Evolutionary conservation across 495 filamentous ascomycete genomes (phyloP).

Genomic region (Lasiosphaeriaceae sp.): DNA sequence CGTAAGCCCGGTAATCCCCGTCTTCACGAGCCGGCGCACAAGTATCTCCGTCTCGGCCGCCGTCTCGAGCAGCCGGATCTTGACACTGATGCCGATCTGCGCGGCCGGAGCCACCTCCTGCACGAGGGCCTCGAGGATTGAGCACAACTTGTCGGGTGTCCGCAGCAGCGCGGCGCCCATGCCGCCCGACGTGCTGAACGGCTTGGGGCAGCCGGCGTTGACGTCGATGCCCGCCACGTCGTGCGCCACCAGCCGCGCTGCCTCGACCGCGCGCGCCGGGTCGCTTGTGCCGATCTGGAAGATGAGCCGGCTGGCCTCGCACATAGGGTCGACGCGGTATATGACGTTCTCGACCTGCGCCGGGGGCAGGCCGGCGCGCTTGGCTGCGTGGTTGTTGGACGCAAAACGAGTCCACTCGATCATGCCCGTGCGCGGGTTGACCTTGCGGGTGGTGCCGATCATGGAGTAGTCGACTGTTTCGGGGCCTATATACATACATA

Average conservation of each 20-base stretch:
- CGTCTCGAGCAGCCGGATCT: constrained; percentile 84
- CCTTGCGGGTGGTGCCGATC: constrained; percentile 73
- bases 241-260: constrained; percentile 73
- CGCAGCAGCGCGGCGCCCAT: constrained; percentile 91
- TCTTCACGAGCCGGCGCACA: constrained; percentile 69
- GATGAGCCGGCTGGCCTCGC: constrained; percentile 68
- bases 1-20: constrained; percentile 88
- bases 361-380: constrained; percentile 1
- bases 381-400: constrained; percentile 54
- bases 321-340: constrained; percentile 73
- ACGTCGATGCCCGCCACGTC: constrained; percentile 94
- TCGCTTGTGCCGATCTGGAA: constrained; percentile 89
- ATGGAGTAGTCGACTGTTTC: constrained; percentile 90
- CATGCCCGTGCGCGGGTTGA: constrained; percentile 67
- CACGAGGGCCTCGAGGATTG: constrained; percentile 79
- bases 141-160: constrained; percentile 74
- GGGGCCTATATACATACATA: constrained; percentile 53
- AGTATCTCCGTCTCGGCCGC: constrained; percentile 65
- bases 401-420: constrained; percentile 79
- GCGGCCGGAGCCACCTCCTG: constrained; percentile 67
- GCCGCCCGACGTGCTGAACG: constrained; percentile 83
- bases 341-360: constrained; percentile 64
- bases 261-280: constrained; percentile 75
- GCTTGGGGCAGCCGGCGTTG: constrained; percentile 95
- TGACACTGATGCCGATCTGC: constrained; percentile 89